Evolutionary conservation across 2,329 filamentous ascomycete species (phyloP), one percentile per base, ranked within the genome.

Genomic region (Aspergillus sojae): DNA sequence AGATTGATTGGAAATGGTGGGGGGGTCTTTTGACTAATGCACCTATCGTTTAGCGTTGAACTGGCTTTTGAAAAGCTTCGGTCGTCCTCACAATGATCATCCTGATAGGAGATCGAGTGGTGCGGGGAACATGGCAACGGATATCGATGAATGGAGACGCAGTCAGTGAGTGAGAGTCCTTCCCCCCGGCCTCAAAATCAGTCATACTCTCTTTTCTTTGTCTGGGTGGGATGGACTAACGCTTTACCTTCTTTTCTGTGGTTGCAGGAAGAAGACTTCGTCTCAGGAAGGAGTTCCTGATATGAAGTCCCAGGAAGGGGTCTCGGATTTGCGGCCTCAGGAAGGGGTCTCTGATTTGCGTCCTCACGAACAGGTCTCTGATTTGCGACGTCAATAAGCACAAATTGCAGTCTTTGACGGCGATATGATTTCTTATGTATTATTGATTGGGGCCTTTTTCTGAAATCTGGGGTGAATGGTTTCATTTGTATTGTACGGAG

Each of bases 21-120:
- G 21, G 34, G 21, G 26, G 4, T 1, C 14, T 16, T n/a, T n/a
- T 5, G 5, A 52, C 55, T 58, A 48, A 59, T 55, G 52, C 10
- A 19, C 32, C 7, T 2, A 23, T 45, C 21, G 4, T n/a, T n/a
- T 39, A 87, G 88, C 76, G 84, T 10, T 90, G 68, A 90, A 89
- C 67, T 75, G 89, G 1, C 86, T 87, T 2, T 83, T 89, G 69
- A 63, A 63, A 4, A 65, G 56, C 19, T 65, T 67, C 30, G 65
- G 65, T 2, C 63, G 61, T 7, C 32, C 65, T 9, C 58, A 65
- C 12, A 62, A 67, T 48, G 65, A 67, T 36, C 65, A 67, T 34
- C 65, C 65, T 14, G 65, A 67, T 48, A 57, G 65, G 56, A 58
- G 58, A 55, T 61, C 63, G 11, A 67, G 63, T 26, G 65, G 65